Conservation (phyloP, 2,329 filamentous ascomycete genomes). For the Leptographium flavum region DNA sequence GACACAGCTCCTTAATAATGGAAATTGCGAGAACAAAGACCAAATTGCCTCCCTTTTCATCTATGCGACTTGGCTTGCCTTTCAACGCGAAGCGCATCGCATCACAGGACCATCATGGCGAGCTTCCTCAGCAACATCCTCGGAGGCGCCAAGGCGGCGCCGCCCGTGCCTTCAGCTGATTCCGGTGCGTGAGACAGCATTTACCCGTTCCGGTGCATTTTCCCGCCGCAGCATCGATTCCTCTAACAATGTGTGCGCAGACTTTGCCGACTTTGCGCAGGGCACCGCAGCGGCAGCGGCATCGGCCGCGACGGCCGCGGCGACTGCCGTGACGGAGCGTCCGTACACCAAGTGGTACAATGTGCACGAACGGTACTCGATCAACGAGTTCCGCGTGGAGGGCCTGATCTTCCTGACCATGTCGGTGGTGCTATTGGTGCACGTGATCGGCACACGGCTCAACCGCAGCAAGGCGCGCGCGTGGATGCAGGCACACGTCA, state of each 20-base stretch:
- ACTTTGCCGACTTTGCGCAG: constrained; percentile 84
- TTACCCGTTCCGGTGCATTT: too few relatives aligned
- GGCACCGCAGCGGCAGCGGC: constrained; percentile 51
- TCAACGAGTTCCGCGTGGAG: constrained; percentile 78
- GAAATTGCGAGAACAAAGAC: neutral
- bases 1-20: neutral
- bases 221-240: too few relatives aligned
- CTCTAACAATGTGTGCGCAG: constrained; percentile 28
- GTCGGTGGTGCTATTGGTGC: constrained; percentile 58
- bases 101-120: constrained; percentile 27
- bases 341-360: constrained; percentile 96
- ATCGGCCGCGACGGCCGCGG: constrained; percentile 20
- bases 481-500: constrained; percentile 66
- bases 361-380: constrained; percentile 76
- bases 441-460: constrained; percentile 64
- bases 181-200: constrained; percentile 50
- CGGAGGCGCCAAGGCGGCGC: constrained; percentile 49
- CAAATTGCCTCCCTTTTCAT: neutral
- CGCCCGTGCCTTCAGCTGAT: constrained; percentile 37
- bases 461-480: constrained; percentile 69
- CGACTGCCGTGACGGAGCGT: constrained; percentile 29
- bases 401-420: constrained; percentile 67
- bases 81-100: constrained; percentile 3
- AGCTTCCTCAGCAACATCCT: constrained; percentile 54
- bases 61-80: neutral